Base-by-base conservation (phyloP, 2,329 filamentous ascomycete genomes). In the Fusarium multiceps region DNA sequence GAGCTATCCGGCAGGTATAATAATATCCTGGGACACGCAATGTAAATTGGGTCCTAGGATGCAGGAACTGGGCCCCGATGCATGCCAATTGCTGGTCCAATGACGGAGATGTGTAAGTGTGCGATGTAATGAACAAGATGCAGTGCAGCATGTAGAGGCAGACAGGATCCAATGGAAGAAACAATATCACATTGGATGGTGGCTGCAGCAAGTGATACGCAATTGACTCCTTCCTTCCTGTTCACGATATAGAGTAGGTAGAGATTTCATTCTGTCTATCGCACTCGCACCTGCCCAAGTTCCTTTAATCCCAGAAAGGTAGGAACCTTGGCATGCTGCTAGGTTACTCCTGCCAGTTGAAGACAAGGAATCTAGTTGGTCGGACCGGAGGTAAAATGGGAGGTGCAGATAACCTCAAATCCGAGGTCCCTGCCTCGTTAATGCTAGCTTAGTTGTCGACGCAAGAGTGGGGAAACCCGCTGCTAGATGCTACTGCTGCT, bases 21-120 rank as follows among this genome's bases (percentile, higher is more conserved):
- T 37, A 56, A 74, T 71, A 67, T 60, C 62, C 69, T 59, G 60
- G 59, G 59, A 66, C 59, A 59, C 53, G 53, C 59, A 65, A 41
- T 42, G 27, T 55, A 41, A 55, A 43, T 46, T 37, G 34, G 34
- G 66, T 74, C 63, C 63, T 50, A 60, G 71, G 58, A 75, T 71
- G 74, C 71, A 76, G 72, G 74, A 75, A 75, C 73, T 75, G 55
- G 68, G 68, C 51, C 68, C 58, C 53, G 45, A 41, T 59, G 50
- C 54, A 48, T 43, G 50, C 50, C 63, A 53, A 56, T 45, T 59
- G 46, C 53, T 70, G 66, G 55, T 61, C 59, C 42, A 61, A 66
- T 57, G 10, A 55, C 51, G 51, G 59, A 69, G 56, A 61, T 61
- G 42, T 55, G 42, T 55, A 40, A 45, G 49, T 49, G 34, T 61